Percentiles rank a stretch among this genome's conserved stretches.
Evolutionary conservation across 2,329 filamentous ascomycete genomes (phyloP).

Genomic region (Monosporascus sp.): DNA sequence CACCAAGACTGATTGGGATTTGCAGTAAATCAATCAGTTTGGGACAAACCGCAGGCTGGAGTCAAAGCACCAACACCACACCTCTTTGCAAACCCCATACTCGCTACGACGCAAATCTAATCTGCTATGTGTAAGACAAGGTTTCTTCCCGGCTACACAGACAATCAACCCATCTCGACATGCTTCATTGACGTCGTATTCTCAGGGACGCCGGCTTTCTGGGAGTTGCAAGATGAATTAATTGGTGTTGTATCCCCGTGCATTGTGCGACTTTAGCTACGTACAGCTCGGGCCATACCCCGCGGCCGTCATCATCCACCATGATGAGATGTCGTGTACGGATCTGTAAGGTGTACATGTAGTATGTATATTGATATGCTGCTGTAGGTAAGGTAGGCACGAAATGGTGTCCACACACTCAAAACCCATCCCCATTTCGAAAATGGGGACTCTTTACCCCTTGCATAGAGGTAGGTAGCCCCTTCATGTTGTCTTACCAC

Average conservation of each 20-base stretch:
- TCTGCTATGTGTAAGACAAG: not conserved
- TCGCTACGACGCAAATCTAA: not conserved
- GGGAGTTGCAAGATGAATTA: too few species aligned
- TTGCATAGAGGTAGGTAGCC: not conserved
- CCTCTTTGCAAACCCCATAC: not conserved
- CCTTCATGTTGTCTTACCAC: not conserved
- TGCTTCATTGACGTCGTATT: too few species aligned
- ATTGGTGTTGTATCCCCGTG: too few species aligned
- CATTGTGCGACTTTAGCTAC: too few species aligned
- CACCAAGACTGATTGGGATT: not conserved
- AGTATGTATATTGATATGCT: too few species aligned
- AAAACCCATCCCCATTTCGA: not conserved
- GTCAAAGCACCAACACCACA: not conserved
- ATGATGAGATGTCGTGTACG: slow-evolving; percentile 5
- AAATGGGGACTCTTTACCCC: not conserved
- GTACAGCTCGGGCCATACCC: too few species aligned
- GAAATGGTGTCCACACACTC: not conserved
- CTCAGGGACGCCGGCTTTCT: not conserved
- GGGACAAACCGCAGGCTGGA: not conserved
- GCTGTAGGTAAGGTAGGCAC: not conserved
- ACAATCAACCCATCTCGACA: not conserved
- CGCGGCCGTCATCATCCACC: too few species aligned
- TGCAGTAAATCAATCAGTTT: not conserved
- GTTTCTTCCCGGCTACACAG: not conserved
- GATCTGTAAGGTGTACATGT: not conserved